These are phyloP conservation scores for Hibiscus tridactylites DNA, from an alignment of 345 rosid genomes.

Conservation along the genomic window DNA sequence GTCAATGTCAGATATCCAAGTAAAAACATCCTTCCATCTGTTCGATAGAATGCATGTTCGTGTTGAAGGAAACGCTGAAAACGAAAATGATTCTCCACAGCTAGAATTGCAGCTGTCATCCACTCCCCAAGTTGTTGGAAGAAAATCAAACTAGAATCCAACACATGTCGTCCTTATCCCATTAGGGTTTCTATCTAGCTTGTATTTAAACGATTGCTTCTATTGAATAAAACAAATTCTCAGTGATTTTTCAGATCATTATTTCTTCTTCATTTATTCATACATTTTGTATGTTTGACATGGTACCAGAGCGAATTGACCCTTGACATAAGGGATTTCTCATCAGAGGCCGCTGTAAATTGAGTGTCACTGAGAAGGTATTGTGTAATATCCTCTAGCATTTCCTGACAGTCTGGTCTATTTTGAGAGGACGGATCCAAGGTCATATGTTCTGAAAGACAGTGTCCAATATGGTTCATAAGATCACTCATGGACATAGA, in stretches of 20 bases:
- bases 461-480: conserved; percentile 62
- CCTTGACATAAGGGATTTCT: conserved; percentile 91
- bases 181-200: no score
- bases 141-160: no score
- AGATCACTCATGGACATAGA: conserved; percentile 89
- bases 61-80: no score
- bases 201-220: no score
- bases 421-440: conserved; percentile 36
- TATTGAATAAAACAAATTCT: no score
- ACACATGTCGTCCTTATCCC: no score
- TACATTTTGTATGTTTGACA: no score
- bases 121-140: no score
- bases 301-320: conserved; percentile 93
- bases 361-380: conserved; percentile 81
- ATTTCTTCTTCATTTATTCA: no score
- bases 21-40: not conserved
- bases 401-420: conserved; percentile 37
- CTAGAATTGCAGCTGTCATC: no score
- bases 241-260: no score
- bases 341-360: conserved; percentile 59
- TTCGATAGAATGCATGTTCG: not conserved
- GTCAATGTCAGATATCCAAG: not conserved
- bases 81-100: no score
- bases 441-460: conserved; percentile 64
- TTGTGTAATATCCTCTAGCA: conserved; percentile 69